Percentiles rank a stretch among this genome's conserved stretches.
These are phyloP conservation scores for Cyclocybe aegerita DNA, from an alignment of 768 basidiomycete species.

Conservation along the genomic window DNA sequence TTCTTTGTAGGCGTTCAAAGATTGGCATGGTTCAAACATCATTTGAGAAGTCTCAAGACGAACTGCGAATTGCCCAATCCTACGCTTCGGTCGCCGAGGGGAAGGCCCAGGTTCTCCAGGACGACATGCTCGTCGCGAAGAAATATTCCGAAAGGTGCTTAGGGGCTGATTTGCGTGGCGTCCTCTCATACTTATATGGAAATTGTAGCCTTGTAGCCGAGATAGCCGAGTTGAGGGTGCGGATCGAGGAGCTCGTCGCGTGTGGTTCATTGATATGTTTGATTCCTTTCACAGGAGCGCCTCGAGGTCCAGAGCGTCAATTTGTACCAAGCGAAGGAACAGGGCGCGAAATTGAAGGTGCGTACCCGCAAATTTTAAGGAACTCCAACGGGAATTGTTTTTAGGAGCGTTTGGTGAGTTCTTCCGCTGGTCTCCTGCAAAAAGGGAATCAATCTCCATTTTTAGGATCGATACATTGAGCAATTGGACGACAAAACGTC, in stretches of 20 bases:
- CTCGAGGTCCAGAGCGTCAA: conserved; percentile 15
- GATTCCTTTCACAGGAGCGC: conserved; percentile 8
- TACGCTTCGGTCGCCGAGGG: background rate
- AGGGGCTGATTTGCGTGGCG: too few relatives aligned
- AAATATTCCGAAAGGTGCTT: background rate
- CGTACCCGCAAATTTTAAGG: background rate
- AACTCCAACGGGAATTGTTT: too few relatives aligned
- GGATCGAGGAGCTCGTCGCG: background rate
- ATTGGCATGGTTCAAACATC: background rate
- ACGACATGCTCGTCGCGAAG: background rate
- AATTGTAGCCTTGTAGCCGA: background rate
- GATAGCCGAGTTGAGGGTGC: conserved; percentile 9
- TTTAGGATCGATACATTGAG: background rate
- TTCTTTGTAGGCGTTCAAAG: background rate
- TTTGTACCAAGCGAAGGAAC: conserved; percentile 20
- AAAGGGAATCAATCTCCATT: too few relatives aligned
- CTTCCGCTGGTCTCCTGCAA: too few relatives aligned
- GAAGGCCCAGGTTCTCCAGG: conserved; percentile 4
- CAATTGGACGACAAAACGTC: conserved; percentile 16
- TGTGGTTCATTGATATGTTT: background rate
- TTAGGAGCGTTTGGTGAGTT: too few relatives aligned
- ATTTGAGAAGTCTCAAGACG: background rate
- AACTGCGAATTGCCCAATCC: background rate
- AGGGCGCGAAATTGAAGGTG: conserved; percentile 4
- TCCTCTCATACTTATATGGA: too few relatives aligned